Base-by-base conservation (phyloP, 2,329 filamentous ascomycete species). In the Aspergillaceae sp. region DNA sequence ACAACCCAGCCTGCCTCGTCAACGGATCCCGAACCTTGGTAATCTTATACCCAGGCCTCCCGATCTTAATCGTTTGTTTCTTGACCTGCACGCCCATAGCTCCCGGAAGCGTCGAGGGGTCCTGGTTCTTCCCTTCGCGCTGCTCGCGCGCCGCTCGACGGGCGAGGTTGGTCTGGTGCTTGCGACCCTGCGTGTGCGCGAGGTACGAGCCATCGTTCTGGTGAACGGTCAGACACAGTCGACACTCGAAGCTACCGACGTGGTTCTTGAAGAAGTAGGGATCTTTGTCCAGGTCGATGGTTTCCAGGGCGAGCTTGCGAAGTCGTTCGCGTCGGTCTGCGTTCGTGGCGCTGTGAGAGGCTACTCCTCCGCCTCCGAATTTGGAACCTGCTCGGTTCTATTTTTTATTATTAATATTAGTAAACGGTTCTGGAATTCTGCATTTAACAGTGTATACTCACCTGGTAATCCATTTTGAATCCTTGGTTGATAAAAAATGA, bases 261-360 rank as follows among this genome's bases (percentile, higher is more conserved):
- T 98, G 91, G 76, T 98, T 98, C 70, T 94, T 94, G 83, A 98
- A 98, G 76, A 97, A 96, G 79, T 97, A 98, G 0, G 92, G 92
- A 73, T 98, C 92, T 73, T 96, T 97, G 73, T 97, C 92, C 52
- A 97, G 86, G 74, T 97, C 91, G 76, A 98, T 98, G 46, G 89
- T 94, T 73, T 98, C 92, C 63, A 98, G 87, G 48, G 92, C 92
- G 64, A 98, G 89, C 74, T 96, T 96, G 69, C 91, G 89, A 35
- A 98, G 84, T 53, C 92, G 90, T 70, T 98, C 92, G 66, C 92
- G 87, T 49, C 92, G 88, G 78, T 97, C 92, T 55, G 92, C 91
- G 70, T 97, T 97, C 52, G 89, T 94, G 48, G 89, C 87, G 60
- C 85, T 90, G 63, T 88, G 82, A 4, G 90, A 96, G 67, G 92